phyloP scores from a whole-genome alignment of 139 green algal genomes.

The Pleodorina starrii region DNA sequence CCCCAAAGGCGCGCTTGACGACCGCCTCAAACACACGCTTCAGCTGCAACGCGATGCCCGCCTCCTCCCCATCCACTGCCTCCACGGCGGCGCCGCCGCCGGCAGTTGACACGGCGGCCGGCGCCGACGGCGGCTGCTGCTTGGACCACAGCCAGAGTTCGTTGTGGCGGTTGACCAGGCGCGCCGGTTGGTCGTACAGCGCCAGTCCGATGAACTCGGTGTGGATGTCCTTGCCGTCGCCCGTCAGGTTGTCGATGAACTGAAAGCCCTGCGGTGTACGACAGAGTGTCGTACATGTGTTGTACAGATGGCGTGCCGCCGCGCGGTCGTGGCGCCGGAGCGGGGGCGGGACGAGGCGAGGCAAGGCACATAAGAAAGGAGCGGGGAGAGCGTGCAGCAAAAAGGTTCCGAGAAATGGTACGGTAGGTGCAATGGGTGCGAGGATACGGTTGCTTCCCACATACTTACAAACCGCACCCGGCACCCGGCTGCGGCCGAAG shows the following conservation, averaged over 20 bases:
- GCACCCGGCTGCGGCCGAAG: too few species aligned
- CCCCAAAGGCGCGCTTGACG: background rate
- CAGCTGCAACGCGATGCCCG: background rate
- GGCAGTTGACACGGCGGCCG: background rate
- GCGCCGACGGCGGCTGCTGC: background rate
- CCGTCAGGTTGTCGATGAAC: constrained; percentile 40
- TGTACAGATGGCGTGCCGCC: too few species aligned
- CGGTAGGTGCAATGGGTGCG: too few species aligned
- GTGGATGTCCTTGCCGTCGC: constrained; percentile 16
- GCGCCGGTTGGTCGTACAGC: constrained; percentile 45
- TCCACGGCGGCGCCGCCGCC: background rate
- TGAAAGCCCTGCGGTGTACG: constrained; percentile 46
- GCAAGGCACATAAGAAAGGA: too few species aligned
- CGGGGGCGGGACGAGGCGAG: too few species aligned
- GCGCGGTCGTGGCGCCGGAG: too few species aligned
- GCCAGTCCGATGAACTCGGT: constrained; percentile 39
- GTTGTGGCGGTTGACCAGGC: constrained; percentile 48
- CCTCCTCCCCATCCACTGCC: background rate
- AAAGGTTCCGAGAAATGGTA: too few species aligned
- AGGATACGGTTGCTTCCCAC: too few species aligned
- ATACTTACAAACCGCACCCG: too few species aligned
- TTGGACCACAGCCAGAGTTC: constrained; percentile 51
- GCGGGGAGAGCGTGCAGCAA: too few species aligned
- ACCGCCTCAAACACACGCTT: background rate
- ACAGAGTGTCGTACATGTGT: too few species aligned